Evolutionary conservation across 768 basidiomycete species (phyloP).

Genomic region (Porpolomopsis calyptriformis): DNA sequence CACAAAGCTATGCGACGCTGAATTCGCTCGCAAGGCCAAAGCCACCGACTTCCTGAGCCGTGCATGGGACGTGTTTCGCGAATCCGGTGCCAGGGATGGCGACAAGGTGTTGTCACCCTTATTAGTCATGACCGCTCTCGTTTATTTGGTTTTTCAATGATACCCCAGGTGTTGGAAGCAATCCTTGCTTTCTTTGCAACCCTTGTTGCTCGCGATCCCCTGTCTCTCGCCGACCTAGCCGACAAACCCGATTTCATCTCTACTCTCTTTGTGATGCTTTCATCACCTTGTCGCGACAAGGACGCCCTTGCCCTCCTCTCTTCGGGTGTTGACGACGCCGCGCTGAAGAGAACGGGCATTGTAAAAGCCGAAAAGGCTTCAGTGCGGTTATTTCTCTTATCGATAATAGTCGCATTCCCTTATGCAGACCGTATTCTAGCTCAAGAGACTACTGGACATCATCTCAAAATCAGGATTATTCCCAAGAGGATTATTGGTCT

Average conservation of each 20-base stretch:
- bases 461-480: constrained; percentile 24
- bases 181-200: constrained; percentile 52
- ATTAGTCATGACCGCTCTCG: background rate
- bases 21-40: constrained; percentile 72
- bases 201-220: constrained; percentile 49
- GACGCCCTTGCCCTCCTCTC: constrained; percentile 43
- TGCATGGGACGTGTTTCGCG: constrained; percentile 57
- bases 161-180: constrained; percentile 49
- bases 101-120: constrained; percentile 29
- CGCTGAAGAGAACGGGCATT: constrained; percentile 43
- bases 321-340: constrained; percentile 21
- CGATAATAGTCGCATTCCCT: constrained; percentile 1
- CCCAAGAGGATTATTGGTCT: background rate
- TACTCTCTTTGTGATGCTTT: constrained; percentile 36
- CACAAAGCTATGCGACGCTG: constrained; percentile 58
- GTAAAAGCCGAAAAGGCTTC: constrained; percentile 45
- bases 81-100: constrained; percentile 52
- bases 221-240: constrained; percentile 46
- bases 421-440: constrained; percentile 16
- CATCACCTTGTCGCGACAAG: constrained; percentile 17
- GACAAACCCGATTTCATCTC: constrained; percentile 24
- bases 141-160: constrained; percentile 1
- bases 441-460: constrained; percentile 18
- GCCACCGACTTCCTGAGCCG: constrained; percentile 60
- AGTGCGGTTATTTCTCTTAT: constrained; percentile 28